Percentiles rank a stretch among this genome's conserved stretches.
Evolutionary conservation across 495 filamentous ascomycete genomes (phyloP).

Genomic region (Hypoxylon perforatum): DNA sequence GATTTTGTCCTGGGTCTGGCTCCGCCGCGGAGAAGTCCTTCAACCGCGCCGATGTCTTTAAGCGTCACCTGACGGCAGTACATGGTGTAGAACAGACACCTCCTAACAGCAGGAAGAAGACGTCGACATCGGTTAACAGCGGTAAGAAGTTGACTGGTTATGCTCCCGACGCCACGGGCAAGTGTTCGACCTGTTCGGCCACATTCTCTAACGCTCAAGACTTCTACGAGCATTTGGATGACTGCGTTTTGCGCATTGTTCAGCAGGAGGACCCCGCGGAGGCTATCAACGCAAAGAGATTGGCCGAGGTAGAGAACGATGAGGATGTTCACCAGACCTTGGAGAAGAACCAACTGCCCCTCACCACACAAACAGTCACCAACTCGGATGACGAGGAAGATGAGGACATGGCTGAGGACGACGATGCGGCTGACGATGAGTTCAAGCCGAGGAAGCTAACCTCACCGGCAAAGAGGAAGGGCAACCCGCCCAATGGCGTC

Average conservation of each 20-base stretch:
- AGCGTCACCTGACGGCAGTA: conserved; percentile 92
- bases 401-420: conserved; percentile 68
- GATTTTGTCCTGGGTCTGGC: conserved; percentile 93
- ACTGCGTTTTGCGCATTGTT: conserved; percentile 97
- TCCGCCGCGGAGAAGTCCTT: conserved; percentile 97
- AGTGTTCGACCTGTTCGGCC: conserved; percentile 92
- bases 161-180: conserved; percentile 82
- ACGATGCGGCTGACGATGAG: conserved; percentile 55
- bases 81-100: conserved; percentile 96
- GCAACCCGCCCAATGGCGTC: conserved; percentile 60
- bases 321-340: conserved; percentile 84
- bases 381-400: conserved; percentile 74
- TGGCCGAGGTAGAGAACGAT: conserved; percentile 86
- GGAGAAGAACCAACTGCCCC: conserved; percentile 78
- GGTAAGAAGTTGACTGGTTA: conserved; percentile 71
- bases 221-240: conserved; percentile 99
- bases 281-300: conserved; percentile 88
- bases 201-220: conserved; percentile 96
- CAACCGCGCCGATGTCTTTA: conserved; percentile 98
- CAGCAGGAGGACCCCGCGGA: conserved; percentile 97
- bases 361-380: conserved; percentile 63
- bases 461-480: conserved; percentile 47
- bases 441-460: conserved; percentile 42
- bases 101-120: conserved; percentile 88
- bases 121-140: conserved; percentile 46